A percentile compares a stretch with the other conserved stretches of the same genome.
phyloP scores from a whole-genome alignment of 2,329 filamentous ascomycete genomes.

The Bipolaris sorokiniana region DNA sequence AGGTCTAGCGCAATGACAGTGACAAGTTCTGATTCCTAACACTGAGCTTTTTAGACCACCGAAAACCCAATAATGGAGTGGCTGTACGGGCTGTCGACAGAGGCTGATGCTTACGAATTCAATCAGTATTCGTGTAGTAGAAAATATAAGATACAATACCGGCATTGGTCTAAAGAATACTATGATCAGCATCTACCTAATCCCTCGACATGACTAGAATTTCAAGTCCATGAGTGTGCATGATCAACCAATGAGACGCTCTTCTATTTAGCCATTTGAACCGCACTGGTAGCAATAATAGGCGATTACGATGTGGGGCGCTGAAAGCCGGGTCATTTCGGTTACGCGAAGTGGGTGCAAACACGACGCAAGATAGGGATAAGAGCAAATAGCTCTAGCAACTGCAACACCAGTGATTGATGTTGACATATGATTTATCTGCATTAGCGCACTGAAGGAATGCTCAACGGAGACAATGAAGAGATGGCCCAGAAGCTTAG shows the following conservation, averaged over 20 bases:
- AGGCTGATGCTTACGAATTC: not conserved
- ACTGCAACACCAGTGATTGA: not conserved
- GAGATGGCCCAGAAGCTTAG: no score
- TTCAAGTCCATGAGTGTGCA: not conserved
- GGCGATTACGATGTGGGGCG: conserved; percentile 12
- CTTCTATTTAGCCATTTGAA: conserved; percentile 9
- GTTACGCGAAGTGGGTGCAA: not conserved
- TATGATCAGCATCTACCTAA: not conserved
- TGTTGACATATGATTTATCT: not conserved
- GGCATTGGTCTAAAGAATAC: not conserved
- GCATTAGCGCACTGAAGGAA: not conserved
- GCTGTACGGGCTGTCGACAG: not conserved
- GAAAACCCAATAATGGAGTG: not conserved
- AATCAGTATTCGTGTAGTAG: conserved; percentile 1
- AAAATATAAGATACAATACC: conserved; percentile 7
- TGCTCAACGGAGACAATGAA: not conserved
- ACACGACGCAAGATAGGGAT: not conserved
- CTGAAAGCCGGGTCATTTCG: conserved; percentile 4
- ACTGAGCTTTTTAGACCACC: not conserved
- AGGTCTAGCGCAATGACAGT: not conserved
- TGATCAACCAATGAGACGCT: not conserved
- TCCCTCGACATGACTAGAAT: conserved; percentile 1
- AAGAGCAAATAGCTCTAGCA: not conserved
- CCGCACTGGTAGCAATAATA: conserved; percentile 17
- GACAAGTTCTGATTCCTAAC: not conserved